Evolutionary conservation across 148 eudicot species (phyloP), one percentile per base, ranked within the genome.

Genomic region (Agrostemma githago): DNA sequence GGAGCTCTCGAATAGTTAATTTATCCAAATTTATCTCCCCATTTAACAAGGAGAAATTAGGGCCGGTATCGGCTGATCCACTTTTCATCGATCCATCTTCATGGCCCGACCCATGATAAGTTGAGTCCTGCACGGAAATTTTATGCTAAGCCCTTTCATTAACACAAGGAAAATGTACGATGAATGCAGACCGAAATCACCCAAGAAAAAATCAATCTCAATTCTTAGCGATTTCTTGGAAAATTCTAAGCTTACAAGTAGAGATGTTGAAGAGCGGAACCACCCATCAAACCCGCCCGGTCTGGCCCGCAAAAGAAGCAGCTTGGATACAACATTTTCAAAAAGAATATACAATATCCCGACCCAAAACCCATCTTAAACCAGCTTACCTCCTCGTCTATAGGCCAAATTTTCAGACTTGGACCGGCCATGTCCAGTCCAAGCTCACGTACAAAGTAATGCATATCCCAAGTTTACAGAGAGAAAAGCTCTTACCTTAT

Each of bases 21-120:
- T 73, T 88, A 72, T 96, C 96, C 82, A 96, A 79, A 84, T 86
- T 78, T 76, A 96, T 85, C 82, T 90, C 89, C 41, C 97, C 97
- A 73, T 89, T 74, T 70, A 92, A 74, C 85, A 79, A 81, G 51
- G 96, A 89, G 78, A 96, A 96, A 79, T 92, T 85, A 68, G 97
- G 97, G 15, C 68, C 68, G 14, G 68, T 9, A 26, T 26, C 66
- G 34, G 12, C 20, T 62, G 38, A 62, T n/a, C 10, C 40, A 21
- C 39, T 62, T 62, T 62, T 59, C 34, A 59, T 17, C 8, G 26
- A n/a, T 21, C 9, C 66, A 21, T 62, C 40, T 62, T 21, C 66
- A 26, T 21, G 39, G 66, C 66, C 39, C 6, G 40, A 62, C 15
- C 7, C 34, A 62, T 62, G 34, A 26, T 26, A 26, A 26, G 34